These are phyloP conservation scores for Annona cherimola DNA, from an alignment of 164 flowering plant genomes.

Conservation along the genomic window DNA sequence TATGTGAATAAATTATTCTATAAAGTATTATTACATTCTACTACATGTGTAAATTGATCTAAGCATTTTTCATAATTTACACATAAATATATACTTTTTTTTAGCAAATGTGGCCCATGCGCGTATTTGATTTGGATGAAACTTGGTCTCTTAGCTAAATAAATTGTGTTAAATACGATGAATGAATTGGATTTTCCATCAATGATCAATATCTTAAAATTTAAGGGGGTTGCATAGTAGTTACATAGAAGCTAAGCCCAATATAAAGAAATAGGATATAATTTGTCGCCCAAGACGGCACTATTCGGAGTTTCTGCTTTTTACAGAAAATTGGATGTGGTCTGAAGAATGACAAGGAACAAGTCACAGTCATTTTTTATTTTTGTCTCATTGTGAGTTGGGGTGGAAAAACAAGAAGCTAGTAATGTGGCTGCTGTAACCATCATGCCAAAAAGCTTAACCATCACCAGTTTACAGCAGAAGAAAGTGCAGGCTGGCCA, in stretches of 20 bases:
- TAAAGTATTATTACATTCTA: too few species aligned
- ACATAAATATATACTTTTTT: too few species aligned
- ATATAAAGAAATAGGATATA: background rate
- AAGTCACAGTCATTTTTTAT: background rate
- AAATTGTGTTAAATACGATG: too few species aligned
- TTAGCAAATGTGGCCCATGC: too few species aligned
- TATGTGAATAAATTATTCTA: too few species aligned
- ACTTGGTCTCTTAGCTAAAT: too few species aligned
- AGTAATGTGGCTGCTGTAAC: background rate
- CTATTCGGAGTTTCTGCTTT: background rate
- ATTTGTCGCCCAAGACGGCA: background rate
- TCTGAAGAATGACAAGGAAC: background rate
- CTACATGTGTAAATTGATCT: too few species aligned
- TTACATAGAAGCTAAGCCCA: background rate
- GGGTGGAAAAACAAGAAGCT: background rate
- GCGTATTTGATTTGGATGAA: too few species aligned
- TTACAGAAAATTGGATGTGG: background rate
- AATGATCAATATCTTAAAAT: too few species aligned
- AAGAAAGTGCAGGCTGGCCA: background rate
- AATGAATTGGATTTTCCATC: too few species aligned
- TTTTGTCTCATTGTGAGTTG: background rate
- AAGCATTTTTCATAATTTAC: too few species aligned
- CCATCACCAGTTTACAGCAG: background rate
- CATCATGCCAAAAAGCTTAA: background rate
- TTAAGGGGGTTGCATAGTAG: too few species aligned